Conservation (phyloP, 352 stramenopile genomes). For the Phytophthora citrophthora region DNA sequence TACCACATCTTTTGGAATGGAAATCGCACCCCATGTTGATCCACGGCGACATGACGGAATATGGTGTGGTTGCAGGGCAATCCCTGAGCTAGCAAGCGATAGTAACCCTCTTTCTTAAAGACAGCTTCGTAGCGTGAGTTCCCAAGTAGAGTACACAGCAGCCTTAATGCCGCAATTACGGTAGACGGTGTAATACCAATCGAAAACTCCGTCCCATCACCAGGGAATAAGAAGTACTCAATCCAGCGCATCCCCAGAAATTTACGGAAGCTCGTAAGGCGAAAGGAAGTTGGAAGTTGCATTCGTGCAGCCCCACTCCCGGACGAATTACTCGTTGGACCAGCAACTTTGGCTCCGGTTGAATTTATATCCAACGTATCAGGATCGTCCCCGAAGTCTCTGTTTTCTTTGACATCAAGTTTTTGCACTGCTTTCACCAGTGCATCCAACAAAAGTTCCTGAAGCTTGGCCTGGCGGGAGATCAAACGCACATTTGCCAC, state of each 20-base stretch:
- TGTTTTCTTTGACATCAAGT: slow-evolving; percentile 72
- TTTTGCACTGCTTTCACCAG: slow-evolving; percentile 76
- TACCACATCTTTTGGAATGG: slow-evolving; percentile 81
- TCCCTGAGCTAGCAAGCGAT: slow-evolving; percentile 64
- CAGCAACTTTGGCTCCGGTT: slow-evolving; percentile 1
- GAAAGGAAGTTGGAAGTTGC: slow-evolving; percentile 49
- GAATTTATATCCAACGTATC: slow-evolving; percentile 8
- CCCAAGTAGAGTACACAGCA: slow-evolving; percentile 55
- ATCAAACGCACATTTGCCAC: slow-evolving; percentile 12
- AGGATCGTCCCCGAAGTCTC: slow-evolving; percentile 46
- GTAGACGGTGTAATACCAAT: slow-evolving; percentile 51
- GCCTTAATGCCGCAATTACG: slow-evolving; percentile 54
- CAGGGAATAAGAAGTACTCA: slow-evolving; percentile 65
- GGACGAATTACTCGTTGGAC: slow-evolving; percentile 7
- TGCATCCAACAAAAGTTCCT: slow-evolving; percentile 69
- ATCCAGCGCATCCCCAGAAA: slow-evolving; percentile 69
- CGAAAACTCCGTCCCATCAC: slow-evolving; percentile 36
- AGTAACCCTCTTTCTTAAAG: slow-evolving; percentile 77
- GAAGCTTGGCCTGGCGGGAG: slow-evolving; percentile 49
- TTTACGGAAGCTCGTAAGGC: slow-evolving; percentile 67
- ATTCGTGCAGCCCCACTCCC: slow-evolving; percentile 38
- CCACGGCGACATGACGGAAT: slow-evolving; percentile 22
- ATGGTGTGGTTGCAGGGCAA: slow-evolving; percentile 51
- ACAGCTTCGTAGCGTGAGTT: slow-evolving; percentile 54
- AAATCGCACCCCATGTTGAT: slow-evolving; percentile 30